Evolutionary conservation across 768 basidiomycete species (phyloP).

Genomic region (Kwoniella sp.): DNA sequence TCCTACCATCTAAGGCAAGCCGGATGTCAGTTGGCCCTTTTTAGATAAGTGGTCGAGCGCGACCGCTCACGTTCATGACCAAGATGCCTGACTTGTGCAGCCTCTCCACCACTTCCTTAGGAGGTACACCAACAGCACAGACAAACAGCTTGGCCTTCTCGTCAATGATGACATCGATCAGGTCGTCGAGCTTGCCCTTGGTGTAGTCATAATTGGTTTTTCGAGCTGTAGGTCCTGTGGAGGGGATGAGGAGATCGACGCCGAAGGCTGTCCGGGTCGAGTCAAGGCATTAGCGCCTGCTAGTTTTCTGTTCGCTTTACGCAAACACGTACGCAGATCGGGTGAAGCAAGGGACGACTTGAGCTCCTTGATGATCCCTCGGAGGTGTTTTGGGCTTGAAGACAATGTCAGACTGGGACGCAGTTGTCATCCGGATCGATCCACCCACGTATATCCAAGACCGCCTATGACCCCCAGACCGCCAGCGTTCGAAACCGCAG

Average conservation of each 20-base stretch:
- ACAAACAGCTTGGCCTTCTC: conserved; percentile 85
- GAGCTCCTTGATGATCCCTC: conserved; percentile 54
- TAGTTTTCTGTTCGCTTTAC: background rate
- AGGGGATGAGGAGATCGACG: conserved; percentile 83
- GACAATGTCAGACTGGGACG: too few species aligned
- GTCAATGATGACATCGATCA: conserved; percentile 86
- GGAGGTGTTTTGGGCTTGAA: conserved; percentile 27
- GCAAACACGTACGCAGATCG: conserved; percentile 35
- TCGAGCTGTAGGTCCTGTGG: conserved; percentile 77
- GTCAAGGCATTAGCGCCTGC: background rate
- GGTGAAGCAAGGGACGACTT: conserved; percentile 61
- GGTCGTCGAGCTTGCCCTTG: conserved; percentile 73
- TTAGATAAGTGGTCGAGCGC: background rate
- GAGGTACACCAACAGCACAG: conserved; percentile 75
- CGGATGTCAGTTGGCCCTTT: background rate
- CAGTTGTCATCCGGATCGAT: too few species aligned
- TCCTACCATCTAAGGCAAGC: conserved; percentile 58
- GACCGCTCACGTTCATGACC: conserved; percentile 72
- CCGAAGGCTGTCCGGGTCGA: conserved; percentile 66
- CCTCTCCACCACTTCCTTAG: conserved; percentile 69
- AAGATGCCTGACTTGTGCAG: conserved; percentile 79
- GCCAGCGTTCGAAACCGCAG: conserved; percentile 89
- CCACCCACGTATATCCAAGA: conserved; percentile 49
- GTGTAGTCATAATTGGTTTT: conserved; percentile 88
- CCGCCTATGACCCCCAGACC: conserved; percentile 91